Evolutionary conservation across 345 rosid species (phyloP).

Genomic region (Hypericum perforatum): DNA sequence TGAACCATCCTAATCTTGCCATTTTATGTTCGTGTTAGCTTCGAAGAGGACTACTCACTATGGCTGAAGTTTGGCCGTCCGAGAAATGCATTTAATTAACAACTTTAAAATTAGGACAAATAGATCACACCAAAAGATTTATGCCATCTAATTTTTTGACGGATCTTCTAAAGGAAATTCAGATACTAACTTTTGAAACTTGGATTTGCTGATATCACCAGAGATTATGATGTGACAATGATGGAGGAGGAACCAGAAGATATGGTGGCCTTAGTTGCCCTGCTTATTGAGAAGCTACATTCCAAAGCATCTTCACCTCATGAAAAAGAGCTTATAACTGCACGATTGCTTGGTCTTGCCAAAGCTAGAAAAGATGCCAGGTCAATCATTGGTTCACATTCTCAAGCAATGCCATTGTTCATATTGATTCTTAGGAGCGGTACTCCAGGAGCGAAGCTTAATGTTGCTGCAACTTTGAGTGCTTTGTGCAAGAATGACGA

Average conservation of each 20-base stretch:
- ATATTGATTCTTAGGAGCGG: conserved; percentile 73
- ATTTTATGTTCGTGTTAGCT: no score
- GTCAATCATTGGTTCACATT: conserved; percentile 52
- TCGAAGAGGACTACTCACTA: no score
- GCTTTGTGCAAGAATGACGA: conserved; percentile 68
- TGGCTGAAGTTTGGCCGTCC: no score
- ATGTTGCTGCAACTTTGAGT: conserved; percentile 58
- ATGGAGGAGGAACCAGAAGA: conserved; percentile 48
- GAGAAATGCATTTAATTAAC: no score
- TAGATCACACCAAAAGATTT: no score
- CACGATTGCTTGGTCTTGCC: conserved; percentile 58
- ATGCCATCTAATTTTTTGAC: no score
- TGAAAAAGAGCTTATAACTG: conserved; percentile 72
- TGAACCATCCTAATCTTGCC: no score
- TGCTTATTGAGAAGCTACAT: conserved; percentile 67
- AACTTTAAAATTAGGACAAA: no score
- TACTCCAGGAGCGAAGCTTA: conserved; percentile 52
- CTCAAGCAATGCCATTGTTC: conserved; percentile 81
- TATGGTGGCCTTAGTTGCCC: conserved; percentile 53
- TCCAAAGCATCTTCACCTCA: conserved; percentile 47
- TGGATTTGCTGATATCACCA: conserved; percentile 16
- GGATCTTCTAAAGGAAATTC: no score
- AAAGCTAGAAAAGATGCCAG: conserved; percentile 67
- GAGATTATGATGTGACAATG: conserved; percentile 37
- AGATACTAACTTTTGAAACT: conserved; percentile 2